These are phyloP conservation scores for Tolypocladium guangdongense DNA, from an alignment of 2,329 filamentous ascomycete genomes.

Conservation along the genomic window DNA sequence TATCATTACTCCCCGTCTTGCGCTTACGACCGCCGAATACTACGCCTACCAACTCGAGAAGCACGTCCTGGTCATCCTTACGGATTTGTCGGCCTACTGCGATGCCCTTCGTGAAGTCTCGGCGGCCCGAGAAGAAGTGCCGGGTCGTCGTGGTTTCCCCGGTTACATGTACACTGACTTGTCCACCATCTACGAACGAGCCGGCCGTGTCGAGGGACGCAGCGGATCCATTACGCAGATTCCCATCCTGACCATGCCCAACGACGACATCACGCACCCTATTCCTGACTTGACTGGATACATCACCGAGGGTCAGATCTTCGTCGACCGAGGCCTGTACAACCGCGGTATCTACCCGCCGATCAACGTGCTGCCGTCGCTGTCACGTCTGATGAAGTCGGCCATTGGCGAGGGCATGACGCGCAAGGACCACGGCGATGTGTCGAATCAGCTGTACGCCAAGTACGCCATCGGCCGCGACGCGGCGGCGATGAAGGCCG, in stretches of 20 bases:
- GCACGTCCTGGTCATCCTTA: slow-evolving; percentile 97
- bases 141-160: slow-evolving; percentile 96
- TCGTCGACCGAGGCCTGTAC: slow-evolving; percentile 82
- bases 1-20: slow-evolving; percentile 98
- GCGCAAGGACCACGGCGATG: slow-evolving; percentile 91
- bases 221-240: slow-evolving; percentile 99
- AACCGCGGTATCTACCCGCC: slow-evolving; percentile 98
- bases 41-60: slow-evolving; percentile 99
- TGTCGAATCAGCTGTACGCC: slow-evolving; percentile 98
- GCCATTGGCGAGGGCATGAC: slow-evolving; percentile 97
- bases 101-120: slow-evolving; percentile 98
- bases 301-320: slow-evolving; percentile 98
- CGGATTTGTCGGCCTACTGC: slow-evolving; percentile 95
- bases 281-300: slow-evolving; percentile 98
- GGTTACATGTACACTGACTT: slow-evolving; percentile 99
- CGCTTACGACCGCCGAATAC: slow-evolving; percentile 96
- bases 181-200: slow-evolving; percentile 99
- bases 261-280: slow-evolving; percentile 98
- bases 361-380: slow-evolving; percentile 95
- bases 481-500: slow-evolving; percentile 96
- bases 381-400: slow-evolving; percentile 99
- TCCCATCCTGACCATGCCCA: slow-evolving; percentile 97
- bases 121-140: slow-evolving; percentile 94
- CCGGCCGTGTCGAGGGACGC: slow-evolving; percentile 90
- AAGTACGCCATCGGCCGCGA: slow-evolving; percentile 99